Percentiles rank a stretch among this genome's conserved stretches.
phyloP scores from a whole-genome alignment of 179 eudicot genomes.

The Beta lomatogona region DNA sequence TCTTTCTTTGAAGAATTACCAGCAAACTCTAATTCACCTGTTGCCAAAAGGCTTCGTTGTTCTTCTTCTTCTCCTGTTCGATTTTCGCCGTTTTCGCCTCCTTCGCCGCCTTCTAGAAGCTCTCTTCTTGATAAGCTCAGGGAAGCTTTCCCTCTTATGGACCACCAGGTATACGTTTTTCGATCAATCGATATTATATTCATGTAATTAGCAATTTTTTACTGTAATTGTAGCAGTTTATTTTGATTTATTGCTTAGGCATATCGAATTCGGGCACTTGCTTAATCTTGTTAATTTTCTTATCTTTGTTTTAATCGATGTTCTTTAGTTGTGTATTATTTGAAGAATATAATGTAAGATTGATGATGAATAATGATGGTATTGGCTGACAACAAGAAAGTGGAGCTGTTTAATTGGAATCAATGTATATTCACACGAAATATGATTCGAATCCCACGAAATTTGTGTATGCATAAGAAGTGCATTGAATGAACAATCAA shows the following conservation, averaged over 20 bases:
- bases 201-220: neutral
- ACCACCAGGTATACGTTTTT: constrained; percentile 44
- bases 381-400: neutral
- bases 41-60: constrained; percentile 57
- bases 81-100: constrained; percentile 29
- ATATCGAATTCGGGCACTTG: too few relatives aligned
- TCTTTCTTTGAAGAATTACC: constrained; percentile 72
- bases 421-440: neutral
- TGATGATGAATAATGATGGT: neutral
- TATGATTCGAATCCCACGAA: neutral
- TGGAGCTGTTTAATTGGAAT: neutral
- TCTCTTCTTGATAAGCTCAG: constrained; percentile 45
- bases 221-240: neutral
- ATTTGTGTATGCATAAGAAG: neutral
- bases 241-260: too few relatives aligned
- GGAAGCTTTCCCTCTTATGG: constrained; percentile 56
- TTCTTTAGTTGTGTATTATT: neutral
- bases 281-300: neutral
- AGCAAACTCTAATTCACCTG: constrained; percentile 45
- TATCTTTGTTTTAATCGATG: too few relatives aligned
- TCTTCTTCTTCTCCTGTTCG: constrained; percentile 63
- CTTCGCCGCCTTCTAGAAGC: constrained; percentile 31
- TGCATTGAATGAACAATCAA: neutral
- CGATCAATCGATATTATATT: neutral
- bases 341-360: too few relatives aligned